Evolutionary conservation across 2,329 filamentous ascomycete species (phyloP).

Genomic region (Pseudomassariella vexata): DNA sequence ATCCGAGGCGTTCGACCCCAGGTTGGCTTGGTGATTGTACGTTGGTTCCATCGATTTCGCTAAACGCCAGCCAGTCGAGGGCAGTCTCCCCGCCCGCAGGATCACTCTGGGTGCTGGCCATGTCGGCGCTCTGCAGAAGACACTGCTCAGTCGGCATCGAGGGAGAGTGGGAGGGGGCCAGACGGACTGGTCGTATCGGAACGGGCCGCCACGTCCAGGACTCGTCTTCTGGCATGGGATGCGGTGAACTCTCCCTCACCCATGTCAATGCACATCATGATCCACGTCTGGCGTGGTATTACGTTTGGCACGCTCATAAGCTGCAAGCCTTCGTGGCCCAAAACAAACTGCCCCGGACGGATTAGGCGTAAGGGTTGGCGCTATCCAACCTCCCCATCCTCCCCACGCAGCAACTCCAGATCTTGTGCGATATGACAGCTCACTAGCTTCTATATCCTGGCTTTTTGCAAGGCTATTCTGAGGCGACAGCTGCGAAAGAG

Average conservation of each 20-base stretch:
- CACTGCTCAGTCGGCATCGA: constrained; percentile 7
- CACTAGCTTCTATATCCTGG: constrained; percentile 18
- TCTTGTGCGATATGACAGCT: constrained; percentile 47
- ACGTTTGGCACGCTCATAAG: constrained; percentile 18
- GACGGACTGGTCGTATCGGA: constrained; percentile 14
- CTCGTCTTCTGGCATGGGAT: constrained; percentile 13
- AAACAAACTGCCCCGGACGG: constrained; percentile 13
- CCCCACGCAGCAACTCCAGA: constrained; percentile 33
- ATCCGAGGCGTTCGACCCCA: too few relatives aligned
- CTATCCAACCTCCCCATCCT: constrained; percentile 25
- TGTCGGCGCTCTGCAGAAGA: constrained; percentile 1
- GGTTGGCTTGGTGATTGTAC: constrained; percentile 2
- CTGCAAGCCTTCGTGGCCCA: constrained; percentile 18
- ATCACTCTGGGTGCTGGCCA: neutral
- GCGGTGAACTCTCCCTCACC: constrained; percentile 11
- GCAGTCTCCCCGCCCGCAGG: neutral
- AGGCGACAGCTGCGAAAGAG: neutral
- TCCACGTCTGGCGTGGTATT: constrained; percentile 19
- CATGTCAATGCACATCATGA: constrained; percentile 19
- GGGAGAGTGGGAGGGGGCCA: too few relatives aligned
- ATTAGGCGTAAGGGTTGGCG: constrained; percentile 18
- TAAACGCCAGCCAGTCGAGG: neutral
- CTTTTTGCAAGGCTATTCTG: neutral
- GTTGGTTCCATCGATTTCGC: neutral
- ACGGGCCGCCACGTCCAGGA: constrained; percentile 19